Base-by-base conservation (phyloP, 805 yeast species). In the Saccharomycopsis fodiens region DNA sequence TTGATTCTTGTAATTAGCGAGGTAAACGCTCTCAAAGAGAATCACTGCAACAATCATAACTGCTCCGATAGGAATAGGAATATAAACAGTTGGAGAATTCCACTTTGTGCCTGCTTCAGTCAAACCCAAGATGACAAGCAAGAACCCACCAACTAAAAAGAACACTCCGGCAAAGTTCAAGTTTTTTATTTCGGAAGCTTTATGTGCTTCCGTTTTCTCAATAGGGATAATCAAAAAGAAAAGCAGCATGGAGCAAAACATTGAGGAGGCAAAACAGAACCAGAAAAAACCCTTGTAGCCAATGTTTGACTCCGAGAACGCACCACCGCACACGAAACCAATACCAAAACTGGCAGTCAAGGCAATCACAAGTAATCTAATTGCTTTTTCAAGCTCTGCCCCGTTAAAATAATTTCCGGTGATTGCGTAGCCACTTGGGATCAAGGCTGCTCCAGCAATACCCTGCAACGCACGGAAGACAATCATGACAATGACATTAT, bases 381-480 rank as follows among this genome's bases (percentile, higher is more conserved):
- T 35, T 2, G 66, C 64, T 4, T 45, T 48, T 4, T 57, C 60
- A 15, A 62, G 49, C 6, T 53, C 46, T 22, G 56, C 54, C 2
- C 62, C 67, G 8, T 51, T 39, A 45, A 59, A 65, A 22, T 59
- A 55, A 36, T 57, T 52, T 0, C 62, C 65, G 2, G 63, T 58
- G 15, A 66, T 40, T 1, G 67, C 65, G 39, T 58, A 64, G 2
- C 63, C 55, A 12, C 63, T 55, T 3, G 76, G 76, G 10, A 72
- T 55, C 6, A 67, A 44, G 2, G 67, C 61, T 1, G 75, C 63
- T 1, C 68, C 76, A n/a, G n/a, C n/a, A n/a, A n/a, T n/a, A n/a
- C n/a, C n/a, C n/a, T n/a, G n/a, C n/a, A n/a, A n/a, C n/a, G n/a
- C n/a, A n/a, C n/a, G n/a, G n/a, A n/a, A n/a, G n/a, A n/a, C n/a